Evolutionary conservation across 305 asterid genomes (phyloP), one percentile per base, ranked within the genome.

Genomic region (Solanum hybrid): DNA sequence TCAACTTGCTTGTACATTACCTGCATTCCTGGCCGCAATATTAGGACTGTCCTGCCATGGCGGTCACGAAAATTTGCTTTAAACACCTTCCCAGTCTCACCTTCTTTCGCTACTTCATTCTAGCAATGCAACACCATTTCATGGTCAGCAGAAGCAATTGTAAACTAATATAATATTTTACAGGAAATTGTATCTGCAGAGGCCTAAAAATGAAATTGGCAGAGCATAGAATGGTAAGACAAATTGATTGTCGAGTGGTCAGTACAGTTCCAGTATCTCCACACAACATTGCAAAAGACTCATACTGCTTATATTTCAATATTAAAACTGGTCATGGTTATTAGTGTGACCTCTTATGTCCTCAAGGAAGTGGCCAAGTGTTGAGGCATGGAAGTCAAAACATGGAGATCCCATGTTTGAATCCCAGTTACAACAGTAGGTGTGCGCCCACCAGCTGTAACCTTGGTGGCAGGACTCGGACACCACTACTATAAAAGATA

Each of bases 11-110:
- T 34, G 75, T 29, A 51, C 34, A 60, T 14, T 93, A 96, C 99
- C 99, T 97, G 99, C 95, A 89, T 89, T 88, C 98, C 99, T 36
- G 99, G 99, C 90, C 98, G 94, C 71, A 97, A 94, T 86, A 97
- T 96, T 88, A 97, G 98, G 92, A 97, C 99, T 77, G 95, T 92
- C 93, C 99, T 92, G n/a, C 99, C 99, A 35, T 91, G 72, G 86
- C 98, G 99, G 88, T 97, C 99, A 89, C 89, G 99, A 89, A 97
- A 97, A 92, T 93, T 93, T 88, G 99, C 99, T 90, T 97, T 92
- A 90, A 84, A 96, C 56, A 96, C 94, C 93, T 97, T 96, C 89
- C 99, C 99, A 6, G 99, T 97, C 93, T 97, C 99, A 35, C 99
- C 99, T 93, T 97, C 99, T 22, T 60, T 82, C 9, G 99, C 99